A percentile compares a stretch with the other conserved stretches of the same genome.
phyloP scores from a whole-genome alignment of 768 basidiomycete species.

The Candolleomyces aberdarensis region DNA sequence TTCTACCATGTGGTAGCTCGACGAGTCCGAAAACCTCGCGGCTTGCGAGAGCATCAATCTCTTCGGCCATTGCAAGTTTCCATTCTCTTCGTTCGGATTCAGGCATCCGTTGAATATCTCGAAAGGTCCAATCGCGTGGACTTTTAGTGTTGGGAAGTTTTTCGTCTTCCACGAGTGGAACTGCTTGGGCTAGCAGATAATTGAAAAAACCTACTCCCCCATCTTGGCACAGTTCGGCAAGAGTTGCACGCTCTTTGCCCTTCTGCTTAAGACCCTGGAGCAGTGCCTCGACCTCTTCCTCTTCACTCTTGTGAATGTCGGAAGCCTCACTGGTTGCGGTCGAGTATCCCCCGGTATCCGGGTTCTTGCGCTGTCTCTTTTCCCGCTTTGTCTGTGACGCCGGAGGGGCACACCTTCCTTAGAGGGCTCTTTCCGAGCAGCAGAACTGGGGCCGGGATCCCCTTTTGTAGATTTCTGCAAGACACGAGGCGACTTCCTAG shows the following conservation, averaged over 20 bases:
- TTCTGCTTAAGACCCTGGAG: background rate
- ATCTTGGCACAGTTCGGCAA: background rate
- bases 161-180: background rate
- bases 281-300: no score
- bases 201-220: constrained; percentile 1
- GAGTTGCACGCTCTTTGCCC: background rate
- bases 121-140: constrained; percentile 2
- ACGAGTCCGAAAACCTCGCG: constrained; percentile 1
- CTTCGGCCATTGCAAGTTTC: constrained; percentile 4
- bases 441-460: no score
- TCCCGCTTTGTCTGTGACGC: no score
- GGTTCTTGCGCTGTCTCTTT: no score
- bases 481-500: background rate
- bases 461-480: no score
- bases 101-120: background rate
- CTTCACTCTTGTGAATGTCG: no score
- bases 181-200: constrained; percentile 4
- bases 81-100: constrained; percentile 1
- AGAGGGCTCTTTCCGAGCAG: no score
- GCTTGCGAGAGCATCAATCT: constrained; percentile 8
- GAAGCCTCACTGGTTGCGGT: no score
- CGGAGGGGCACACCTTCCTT: no score
- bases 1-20: constrained; percentile 11
- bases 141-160: background rate
- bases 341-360: no score